Evolutionary conservation across 306 rosid genomes (phyloP), one percentile per base, ranked within the genome.

Genomic region (Castanea crenata): DNA sequence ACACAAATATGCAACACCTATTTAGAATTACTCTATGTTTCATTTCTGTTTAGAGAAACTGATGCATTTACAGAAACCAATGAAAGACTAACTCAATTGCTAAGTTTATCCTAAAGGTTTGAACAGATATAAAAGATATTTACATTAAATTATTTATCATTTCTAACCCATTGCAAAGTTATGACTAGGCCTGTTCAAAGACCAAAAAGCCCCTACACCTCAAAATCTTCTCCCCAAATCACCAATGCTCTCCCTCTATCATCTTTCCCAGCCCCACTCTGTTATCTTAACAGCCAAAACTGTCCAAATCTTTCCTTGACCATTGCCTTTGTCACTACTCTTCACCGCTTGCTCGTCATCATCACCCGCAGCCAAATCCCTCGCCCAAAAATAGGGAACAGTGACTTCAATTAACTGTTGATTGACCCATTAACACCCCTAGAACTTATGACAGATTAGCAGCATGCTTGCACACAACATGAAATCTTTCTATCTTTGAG

Each of bases 1-100:
- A 83, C 69, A 87, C 78, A 83, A 71, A 55, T 31, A 71, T 4
- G 64, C 15, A 29, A 65, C 6, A 27, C 16, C 49, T 35, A 82
- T 75, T 69, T 54, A 82, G 51, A 81, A 62, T 46, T 20, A 58
- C 25, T 25, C n/a, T 0, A 57, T 57, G 20, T 2, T 5, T 76
- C 49, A 59, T 10, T 44, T 35, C 55, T 31, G 70, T 34, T 32
- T 21, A 34, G 51, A 67, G 70, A 34, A 67, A 7, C n/a, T 5
- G 15, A 6, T 31, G 34, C 49, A 32, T 32, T 18, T 15, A 65
- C 44, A 31, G 23, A 19, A 32, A 67, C 72, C 72, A 34, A 34
- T 9, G 23, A 59, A 59, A 13, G 72, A 19, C 27, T 14, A 19
- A 14, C n/a, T 64, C 70, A 64, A 67, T 35, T 34, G 51, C 38